Evolutionary conservation across 2,329 filamentous ascomycete species (phyloP), one percentile per base, ranked within the genome.

Genomic region (Colletotrichum cuscutae): DNA sequence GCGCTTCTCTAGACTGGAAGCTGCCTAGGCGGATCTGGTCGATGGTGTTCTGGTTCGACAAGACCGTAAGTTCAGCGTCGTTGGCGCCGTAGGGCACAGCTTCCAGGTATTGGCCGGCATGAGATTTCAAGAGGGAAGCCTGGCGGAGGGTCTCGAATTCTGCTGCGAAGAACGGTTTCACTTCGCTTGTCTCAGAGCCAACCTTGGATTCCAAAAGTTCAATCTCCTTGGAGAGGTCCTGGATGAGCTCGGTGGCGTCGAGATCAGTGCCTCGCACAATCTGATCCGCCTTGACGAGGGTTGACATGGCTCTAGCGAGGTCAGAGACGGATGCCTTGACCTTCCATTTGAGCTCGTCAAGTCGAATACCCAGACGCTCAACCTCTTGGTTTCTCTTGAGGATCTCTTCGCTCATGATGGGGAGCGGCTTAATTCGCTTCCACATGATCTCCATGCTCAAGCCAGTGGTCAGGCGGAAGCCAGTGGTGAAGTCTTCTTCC

Each of bases 361-460:
- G 93, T 62, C 89, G 85, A 2, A 80, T 80, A 1, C 89, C 90
- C 5, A 93, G 83, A 12, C 82, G 82, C 75, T 91, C 87, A 76
- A 93, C 83, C 49, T 87, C 83, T 13, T 84, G 73, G 7, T 88
- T 82, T 46, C 85, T 86, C 32, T 85, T 80, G 54, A 91, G 81
- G 0, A 85, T 82, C 4, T 79, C 77, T 28, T 83, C 80, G 22
- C 86, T 85, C 1, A 86, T 81, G 26, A 91, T 85, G 5, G 90
- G 87, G 12, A 84, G 80, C 0, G 95, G 94, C 65, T 93, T 89
- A 78, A 97, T 89, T 1, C 85, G 78, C 54, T 89, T 89, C 96
- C 95, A 97, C 5, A 97, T 86, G 9, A 84, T 81, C 78, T 97
- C 93, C 93, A 97, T 97, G 76, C 90, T 92, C 13, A 95, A 84